Conservation (phyloP, 2,329 filamentous ascomycete species). For the Didymellaceae sp. region DNA sequence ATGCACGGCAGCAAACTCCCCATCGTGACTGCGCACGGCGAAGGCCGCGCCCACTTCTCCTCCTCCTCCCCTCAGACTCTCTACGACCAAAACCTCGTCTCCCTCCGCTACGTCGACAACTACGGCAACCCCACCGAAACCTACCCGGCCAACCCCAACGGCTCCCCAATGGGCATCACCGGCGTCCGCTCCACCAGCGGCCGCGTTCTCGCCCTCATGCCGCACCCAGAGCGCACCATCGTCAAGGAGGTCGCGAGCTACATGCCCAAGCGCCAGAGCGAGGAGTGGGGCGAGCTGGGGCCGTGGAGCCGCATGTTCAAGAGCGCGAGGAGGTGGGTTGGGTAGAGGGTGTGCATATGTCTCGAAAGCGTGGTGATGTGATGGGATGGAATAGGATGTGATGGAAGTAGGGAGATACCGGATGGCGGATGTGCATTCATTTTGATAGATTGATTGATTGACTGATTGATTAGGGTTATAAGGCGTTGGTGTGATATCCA, state of each 20-base stretch:
- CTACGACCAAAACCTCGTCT: constrained; percentile 71
- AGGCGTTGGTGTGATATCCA: constrained; percentile 18
- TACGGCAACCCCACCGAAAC: constrained; percentile 73
- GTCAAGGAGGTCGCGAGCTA: constrained; percentile 80
- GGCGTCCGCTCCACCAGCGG: constrained; percentile 80
- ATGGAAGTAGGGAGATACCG: too few relatives aligned
- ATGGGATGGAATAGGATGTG: constrained; percentile 1
- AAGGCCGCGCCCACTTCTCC: constrained; percentile 74
- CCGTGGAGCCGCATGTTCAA: constrained; percentile 88
- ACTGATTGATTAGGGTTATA: too few relatives aligned
- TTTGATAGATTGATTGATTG: too few relatives aligned
- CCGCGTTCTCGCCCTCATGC: constrained; percentile 87
- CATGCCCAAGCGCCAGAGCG: constrained; percentile 65
- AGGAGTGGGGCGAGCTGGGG: constrained; percentile 79
- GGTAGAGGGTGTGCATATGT: too few relatives aligned
- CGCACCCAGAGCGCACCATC: constrained; percentile 89
- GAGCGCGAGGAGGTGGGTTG: constrained; percentile 88
- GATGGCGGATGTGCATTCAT: too few relatives aligned
- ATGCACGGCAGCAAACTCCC: constrained; percentile 84
- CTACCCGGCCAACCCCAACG: constrained; percentile 92
- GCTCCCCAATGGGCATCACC: constrained; percentile 80
- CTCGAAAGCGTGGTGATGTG: background rate
- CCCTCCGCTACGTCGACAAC: constrained; percentile 88
- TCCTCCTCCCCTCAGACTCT: constrained; percentile 55
- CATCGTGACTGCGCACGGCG: constrained; percentile 88